Conservation (phyloP, 2,329 filamentous ascomycete genomes). For the Apiospora sp. region DNA sequence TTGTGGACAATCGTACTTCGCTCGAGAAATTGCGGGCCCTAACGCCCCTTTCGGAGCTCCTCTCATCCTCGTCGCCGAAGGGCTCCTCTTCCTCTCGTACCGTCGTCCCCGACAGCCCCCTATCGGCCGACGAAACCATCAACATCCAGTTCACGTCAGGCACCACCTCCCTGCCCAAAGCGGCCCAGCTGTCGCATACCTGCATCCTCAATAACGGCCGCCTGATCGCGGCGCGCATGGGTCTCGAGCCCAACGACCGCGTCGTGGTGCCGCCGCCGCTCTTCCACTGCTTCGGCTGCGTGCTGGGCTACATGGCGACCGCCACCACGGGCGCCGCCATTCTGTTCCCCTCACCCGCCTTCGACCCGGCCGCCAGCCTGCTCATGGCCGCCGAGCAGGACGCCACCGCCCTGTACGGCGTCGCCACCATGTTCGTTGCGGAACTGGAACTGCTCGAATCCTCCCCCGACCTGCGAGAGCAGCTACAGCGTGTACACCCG, state of each 20-base stretch:
- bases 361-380: constrained; percentile 79
- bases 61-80: not conserved
- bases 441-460: constrained; percentile 79
- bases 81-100: constrained; percentile 38
- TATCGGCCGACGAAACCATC: constrained; percentile 73
- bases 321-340: constrained; percentile 82
- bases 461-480: constrained; percentile 36
- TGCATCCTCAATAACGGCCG: constrained; percentile 93
- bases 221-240: constrained; percentile 86
- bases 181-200: constrained; percentile 84
- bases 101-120: constrained; percentile 54
- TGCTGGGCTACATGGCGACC: constrained; percentile 96
- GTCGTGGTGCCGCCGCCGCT: constrained; percentile 87
- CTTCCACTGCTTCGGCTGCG: constrained; percentile 90
- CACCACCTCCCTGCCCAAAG: constrained; percentile 91
- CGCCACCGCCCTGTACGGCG: constrained; percentile 79
- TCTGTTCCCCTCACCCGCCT: constrained; percentile 86
- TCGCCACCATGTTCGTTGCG: constrained; percentile 93
- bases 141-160: constrained; percentile 98
- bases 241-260: constrained; percentile 74
- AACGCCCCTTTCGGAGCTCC: constrained; percentile 54
- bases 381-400: constrained; percentile 59
- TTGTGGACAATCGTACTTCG: constrained; percentile 77
- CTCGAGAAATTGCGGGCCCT: constrained; percentile 51
- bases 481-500: constrained; percentile 29